Evolutionary conservation across 2,329 filamentous ascomycete genomes (phyloP), one percentile per base, ranked within the genome.

Genomic region (Sarocladium oryzae): DNA sequence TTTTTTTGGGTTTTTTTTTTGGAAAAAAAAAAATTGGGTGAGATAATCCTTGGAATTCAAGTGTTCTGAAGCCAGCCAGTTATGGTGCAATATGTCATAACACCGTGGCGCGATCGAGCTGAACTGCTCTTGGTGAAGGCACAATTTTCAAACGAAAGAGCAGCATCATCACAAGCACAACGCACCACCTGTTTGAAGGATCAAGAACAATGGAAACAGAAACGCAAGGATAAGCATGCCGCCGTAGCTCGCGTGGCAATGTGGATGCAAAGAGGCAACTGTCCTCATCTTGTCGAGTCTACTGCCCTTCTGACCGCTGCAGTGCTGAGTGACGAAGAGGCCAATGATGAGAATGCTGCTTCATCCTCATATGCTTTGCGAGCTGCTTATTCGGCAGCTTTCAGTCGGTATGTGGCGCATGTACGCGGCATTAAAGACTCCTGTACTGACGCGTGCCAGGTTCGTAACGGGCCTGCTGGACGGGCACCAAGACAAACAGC

Each of bases 391-490:
- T 81, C 84, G 24, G 81, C 85, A 24, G 87, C 87, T 6, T 87
- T 92, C 64, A 84, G 82, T 69, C 79, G 85, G 82, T 86, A 70
- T 63, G 78, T 74, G 38, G 16, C 13, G 13, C 6, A 46, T 21
- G 41, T n/a, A 4, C 13, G 28, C 28, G 7, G 28, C 28, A 30
- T 30, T 13, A 7, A 7, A 30, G 28, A 30, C 6, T 46, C 30
- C n/a, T 30, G n/a, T n/a, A 30, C 41, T 46, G 41, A 46, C 41
- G 11, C 9, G 11, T 4, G 28, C 26, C 56, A 86, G 84, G 56
- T 93, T 93, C 65, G 85, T 92, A 20, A 93, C 88, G 1, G 88
- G 88, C 36, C 78, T 92, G 53, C 75, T 89, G 45, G 88, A 93
- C 65, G 79, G 84, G 45, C 83, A 86, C 59, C 84, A 85, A 66